These are phyloP conservation scores for Phytophthora capsici DNA, from an alignment of 352 stramenopile genomes.

Conservation along the genomic window DNA sequence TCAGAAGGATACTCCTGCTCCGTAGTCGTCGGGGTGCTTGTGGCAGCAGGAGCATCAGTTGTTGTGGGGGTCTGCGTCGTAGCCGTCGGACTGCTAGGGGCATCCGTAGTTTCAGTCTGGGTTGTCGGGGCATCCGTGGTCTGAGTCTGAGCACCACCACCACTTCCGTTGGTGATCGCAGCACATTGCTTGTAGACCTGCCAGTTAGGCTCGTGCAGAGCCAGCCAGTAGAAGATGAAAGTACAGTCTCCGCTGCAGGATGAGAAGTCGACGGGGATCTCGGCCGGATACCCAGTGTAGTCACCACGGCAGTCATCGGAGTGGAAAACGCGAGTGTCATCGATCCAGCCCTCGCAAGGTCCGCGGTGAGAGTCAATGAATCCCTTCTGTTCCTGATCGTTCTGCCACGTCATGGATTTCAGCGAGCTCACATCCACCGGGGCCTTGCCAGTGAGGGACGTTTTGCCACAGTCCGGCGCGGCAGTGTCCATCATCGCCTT, in stretches of 20 bases:
- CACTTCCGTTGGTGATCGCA: conserved; percentile 37
- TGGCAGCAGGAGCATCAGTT: conserved; percentile 12
- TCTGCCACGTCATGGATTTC: conserved; percentile 55
- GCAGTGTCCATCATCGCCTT: conserved; percentile 42
- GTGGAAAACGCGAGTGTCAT: conserved; percentile 43
- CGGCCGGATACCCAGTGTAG: conserved; percentile 50
- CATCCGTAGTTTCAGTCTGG: background rate
- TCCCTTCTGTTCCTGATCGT: conserved; percentile 47
- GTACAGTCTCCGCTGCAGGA: conserved; percentile 53
- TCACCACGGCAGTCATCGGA: conserved; percentile 47
- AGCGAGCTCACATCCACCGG: conserved; percentile 44
- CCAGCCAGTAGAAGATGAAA: conserved; percentile 71
- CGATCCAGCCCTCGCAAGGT: conserved; percentile 59
- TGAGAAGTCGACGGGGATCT: conserved; percentile 60
- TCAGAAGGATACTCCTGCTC: background rate
- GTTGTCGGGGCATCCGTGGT: conserved; percentile 10
- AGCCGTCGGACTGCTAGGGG: background rate
- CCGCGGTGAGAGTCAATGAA: conserved; percentile 55
- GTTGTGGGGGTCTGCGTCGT: background rate
- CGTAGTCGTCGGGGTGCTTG: background rate
- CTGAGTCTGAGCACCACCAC: conserved; percentile 14
- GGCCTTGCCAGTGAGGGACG: conserved; percentile 3
- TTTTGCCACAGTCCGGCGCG: conserved; percentile 35
- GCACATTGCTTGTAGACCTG: conserved; percentile 65
- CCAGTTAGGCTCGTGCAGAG: conserved; percentile 57